Percentiles rank a stretch among this genome's conserved stretches.
Conservation (phyloP, 768 basidiomycete species). For the Fibroporia radiculosa region DNA sequence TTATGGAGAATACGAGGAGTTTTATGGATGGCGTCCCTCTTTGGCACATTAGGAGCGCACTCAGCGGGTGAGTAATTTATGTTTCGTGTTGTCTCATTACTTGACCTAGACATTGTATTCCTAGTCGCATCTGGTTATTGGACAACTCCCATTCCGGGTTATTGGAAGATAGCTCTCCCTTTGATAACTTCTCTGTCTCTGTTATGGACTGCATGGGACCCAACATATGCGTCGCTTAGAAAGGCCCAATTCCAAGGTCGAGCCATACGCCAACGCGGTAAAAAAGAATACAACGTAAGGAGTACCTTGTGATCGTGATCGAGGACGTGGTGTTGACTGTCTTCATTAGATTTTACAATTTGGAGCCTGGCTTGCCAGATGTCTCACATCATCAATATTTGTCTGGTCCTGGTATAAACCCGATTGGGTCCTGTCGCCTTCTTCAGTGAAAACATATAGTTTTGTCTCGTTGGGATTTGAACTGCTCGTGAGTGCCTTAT, state of each 20-base stretch:
- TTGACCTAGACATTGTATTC: background rate
- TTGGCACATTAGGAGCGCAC: constrained; percentile 14
- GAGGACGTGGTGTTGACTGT: background rate
- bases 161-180: constrained; percentile 29
- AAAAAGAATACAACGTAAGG: constrained; percentile 54
- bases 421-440: too few relatives aligned
- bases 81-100: background rate
- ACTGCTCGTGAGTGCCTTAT: constrained; percentile 41
- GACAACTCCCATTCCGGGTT: constrained; percentile 2
- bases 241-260: constrained; percentile 64
- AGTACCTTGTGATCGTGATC: background rate
- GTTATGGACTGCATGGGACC: constrained; percentile 82
- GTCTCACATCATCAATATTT: constrained; percentile 41
- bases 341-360: constrained; percentile 47
- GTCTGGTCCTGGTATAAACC: constrained; percentile 34
- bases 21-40: constrained; percentile 51
- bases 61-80: constrained; percentile 9
- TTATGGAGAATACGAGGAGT: constrained; percentile 66
- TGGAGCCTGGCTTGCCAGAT: constrained; percentile 48
- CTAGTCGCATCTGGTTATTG: constrained; percentile 7
- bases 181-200: constrained; percentile 49
- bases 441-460: too few relatives aligned
- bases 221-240: constrained; percentile 58
- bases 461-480: too few relatives aligned
- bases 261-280: constrained; percentile 60